Evolutionary conservation across 768 basidiomycete species (phyloP), one percentile per base, ranked within the genome.

Genomic region (Leccinum pellstonianum): DNA sequence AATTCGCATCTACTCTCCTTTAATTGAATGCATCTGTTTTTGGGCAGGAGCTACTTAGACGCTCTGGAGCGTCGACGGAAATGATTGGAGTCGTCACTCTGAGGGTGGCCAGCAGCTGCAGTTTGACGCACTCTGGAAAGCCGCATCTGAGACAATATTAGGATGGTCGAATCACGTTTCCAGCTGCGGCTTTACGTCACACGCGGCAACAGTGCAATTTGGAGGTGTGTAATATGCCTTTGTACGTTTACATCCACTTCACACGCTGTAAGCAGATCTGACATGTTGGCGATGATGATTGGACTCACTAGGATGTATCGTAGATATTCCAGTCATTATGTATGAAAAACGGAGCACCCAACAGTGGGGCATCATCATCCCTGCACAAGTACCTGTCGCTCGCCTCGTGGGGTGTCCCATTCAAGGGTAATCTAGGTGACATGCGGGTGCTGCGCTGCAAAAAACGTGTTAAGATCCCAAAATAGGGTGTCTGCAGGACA

Each of bases 1-100:
- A 60, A 64, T 78, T 29, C 75, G 71, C 41, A 72, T 71, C 38
- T 80, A 75, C 66, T 69, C 73, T 46, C 73, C 77, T 5, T 68
- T 65, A 27, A 64, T 80, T 29, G 73, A 68, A 47, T 65, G 60
- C 19, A 58, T 79, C 56, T 69, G 71, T 49, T 66, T 81, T 65
- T 76, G 77, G 75, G 60, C 59, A 59, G 66, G 73, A 17, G 31
- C 64, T 41, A 64, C 56, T 52, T 63, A 73, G 47, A 66, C 66
- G 29, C 65, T 75, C 56, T 73, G 73, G 73, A 38, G 54, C 54
- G 49, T 72, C 41, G 72, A 73, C 72, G 73, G 73, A 75, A 67
- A 73, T 75, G 74, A 75, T 59, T 74, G 72, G 72, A 64, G 52
- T 43, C 64, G 62, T 57, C 73, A 65, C 33, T 62, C 67, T 6